Conservation (phyloP, 306 rosid genomes). For the Aeschynomene evenia region DNA sequence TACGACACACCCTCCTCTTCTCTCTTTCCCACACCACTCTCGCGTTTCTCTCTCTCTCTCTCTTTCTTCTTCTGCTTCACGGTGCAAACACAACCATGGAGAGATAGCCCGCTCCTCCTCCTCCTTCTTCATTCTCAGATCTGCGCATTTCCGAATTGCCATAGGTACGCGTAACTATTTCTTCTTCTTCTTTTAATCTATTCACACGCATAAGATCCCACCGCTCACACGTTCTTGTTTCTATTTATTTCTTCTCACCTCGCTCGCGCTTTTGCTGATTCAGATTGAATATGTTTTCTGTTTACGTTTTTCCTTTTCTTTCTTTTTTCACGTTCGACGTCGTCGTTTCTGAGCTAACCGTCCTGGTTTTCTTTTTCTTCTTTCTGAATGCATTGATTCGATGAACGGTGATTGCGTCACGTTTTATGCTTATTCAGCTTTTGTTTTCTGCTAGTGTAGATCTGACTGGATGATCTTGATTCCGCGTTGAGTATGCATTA, state of each 20-base stretch:
- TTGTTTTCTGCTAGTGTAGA: not conserved
- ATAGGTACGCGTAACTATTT: slow-evolving; percentile 27
- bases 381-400: not conserved
- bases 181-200: not conserved
- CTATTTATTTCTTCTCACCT: not conserved
- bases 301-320: not conserved
- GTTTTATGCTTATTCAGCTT: slow-evolving; percentile 2
- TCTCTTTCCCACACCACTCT: not conserved
- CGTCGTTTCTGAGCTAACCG: not conserved
- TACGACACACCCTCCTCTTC: not conserved
- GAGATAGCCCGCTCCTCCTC: not conserved
- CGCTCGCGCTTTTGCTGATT: not conserved
- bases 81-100: slow-evolving; percentile 5
- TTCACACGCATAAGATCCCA: slow-evolving; percentile 10
- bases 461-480: slow-evolving; percentile 5
- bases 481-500: not conserved
- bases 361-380: not conserved
- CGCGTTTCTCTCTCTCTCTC: not conserved
- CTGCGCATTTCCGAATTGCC: not conserved
- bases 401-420: not conserved
- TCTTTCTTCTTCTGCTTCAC: not conserved
- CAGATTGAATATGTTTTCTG: not conserved
- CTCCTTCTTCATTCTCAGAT: slow-evolving; percentile 32
- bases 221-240: not conserved
- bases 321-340: not conserved